Evolutionary conservation across 208 protist species (phyloP).

Genomic region (Porcisia deanei): DNA sequence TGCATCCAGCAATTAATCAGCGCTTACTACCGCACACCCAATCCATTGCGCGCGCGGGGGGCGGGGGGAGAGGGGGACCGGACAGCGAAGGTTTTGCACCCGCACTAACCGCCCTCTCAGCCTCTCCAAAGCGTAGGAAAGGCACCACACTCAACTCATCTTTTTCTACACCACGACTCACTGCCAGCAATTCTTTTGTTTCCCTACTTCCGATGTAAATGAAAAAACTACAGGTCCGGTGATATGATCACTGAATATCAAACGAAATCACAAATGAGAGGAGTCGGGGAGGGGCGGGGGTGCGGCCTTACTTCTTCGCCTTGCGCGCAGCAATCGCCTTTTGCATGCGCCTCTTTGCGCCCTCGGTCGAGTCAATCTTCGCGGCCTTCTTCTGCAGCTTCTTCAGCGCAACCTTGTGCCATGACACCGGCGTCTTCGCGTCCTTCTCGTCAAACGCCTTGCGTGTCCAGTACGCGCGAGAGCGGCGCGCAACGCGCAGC

Average conservation of each 20-base stretch:
- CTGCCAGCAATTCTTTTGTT: not conserved
- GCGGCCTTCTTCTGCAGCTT: conserved; percentile 84
- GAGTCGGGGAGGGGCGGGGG: conserved; percentile 7
- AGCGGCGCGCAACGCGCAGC: conserved; percentile 89
- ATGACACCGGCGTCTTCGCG: conserved; percentile 86
- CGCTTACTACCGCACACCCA: not conserved
- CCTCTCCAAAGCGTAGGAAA: no score
- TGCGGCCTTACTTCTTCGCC: conserved; percentile 41
- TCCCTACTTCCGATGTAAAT: not conserved
- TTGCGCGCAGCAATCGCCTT: conserved; percentile 83
- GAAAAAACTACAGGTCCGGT: not conserved
- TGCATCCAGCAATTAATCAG: no score
- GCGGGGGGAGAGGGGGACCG: not conserved
- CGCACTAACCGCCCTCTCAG: not conserved
- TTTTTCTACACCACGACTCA: not conserved
- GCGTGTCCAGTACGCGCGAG: conserved; percentile 89
- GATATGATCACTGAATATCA: no score
- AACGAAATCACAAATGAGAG: conserved; percentile 4
- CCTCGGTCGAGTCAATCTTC: conserved; percentile 76
- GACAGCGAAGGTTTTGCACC: not conserved
- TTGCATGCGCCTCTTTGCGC: conserved; percentile 87
- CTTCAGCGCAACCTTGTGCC: conserved; percentile 89
- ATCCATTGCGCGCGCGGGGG: not conserved
- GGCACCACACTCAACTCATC: not conserved
- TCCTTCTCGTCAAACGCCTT: conserved; percentile 92